Percentiles rank a stretch among this genome's conserved stretches.
Conservation (phyloP, 2,329 filamentous ascomycete species). For the Graphilbum sp. region DNA sequence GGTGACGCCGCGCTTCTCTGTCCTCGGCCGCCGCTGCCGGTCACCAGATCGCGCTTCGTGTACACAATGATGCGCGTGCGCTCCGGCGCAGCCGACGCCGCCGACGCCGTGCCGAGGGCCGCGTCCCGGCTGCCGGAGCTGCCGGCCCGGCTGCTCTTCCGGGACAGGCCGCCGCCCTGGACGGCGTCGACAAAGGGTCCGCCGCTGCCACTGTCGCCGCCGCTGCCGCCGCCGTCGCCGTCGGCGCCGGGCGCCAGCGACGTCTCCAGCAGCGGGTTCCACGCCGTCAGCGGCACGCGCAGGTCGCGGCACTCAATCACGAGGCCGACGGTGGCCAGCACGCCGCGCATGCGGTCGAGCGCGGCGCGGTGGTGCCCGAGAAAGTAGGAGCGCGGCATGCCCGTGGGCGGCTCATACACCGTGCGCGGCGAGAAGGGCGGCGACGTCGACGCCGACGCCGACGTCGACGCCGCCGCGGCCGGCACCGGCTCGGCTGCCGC, state of each 20-base stretch:
- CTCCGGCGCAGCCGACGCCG: constrained; percentile 34
- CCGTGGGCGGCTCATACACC: constrained; percentile 53
- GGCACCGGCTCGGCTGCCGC: no score
- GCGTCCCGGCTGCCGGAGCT: background rate
- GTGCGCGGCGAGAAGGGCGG: constrained; percentile 38
- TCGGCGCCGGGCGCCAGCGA: constrained; percentile 43
- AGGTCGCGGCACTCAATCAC: constrained; percentile 93
- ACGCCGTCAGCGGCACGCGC: constrained; percentile 72
- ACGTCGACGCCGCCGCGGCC: no score
- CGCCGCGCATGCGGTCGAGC: constrained; percentile 63
- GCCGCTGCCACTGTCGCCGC: background rate
- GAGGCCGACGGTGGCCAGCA: constrained; percentile 67
- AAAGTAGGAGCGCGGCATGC: constrained; percentile 80
- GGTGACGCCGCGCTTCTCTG: background rate
- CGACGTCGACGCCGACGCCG: constrained; percentile 5
- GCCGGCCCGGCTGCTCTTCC: background rate
- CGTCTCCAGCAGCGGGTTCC: constrained; percentile 79
- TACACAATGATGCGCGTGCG: constrained; percentile 71
- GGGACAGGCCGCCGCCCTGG: background rate
- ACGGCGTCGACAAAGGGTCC: background rate
- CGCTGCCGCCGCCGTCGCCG: background rate
- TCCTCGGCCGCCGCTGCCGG: constrained; percentile 4
- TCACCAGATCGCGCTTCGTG: constrained; percentile 70
- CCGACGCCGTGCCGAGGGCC: no score
- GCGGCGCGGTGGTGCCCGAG: constrained; percentile 82